Evolutionary conservation across 1,284 basidiomycete species (phyloP).

Genomic region (Ceratobasidium sp.): DNA sequence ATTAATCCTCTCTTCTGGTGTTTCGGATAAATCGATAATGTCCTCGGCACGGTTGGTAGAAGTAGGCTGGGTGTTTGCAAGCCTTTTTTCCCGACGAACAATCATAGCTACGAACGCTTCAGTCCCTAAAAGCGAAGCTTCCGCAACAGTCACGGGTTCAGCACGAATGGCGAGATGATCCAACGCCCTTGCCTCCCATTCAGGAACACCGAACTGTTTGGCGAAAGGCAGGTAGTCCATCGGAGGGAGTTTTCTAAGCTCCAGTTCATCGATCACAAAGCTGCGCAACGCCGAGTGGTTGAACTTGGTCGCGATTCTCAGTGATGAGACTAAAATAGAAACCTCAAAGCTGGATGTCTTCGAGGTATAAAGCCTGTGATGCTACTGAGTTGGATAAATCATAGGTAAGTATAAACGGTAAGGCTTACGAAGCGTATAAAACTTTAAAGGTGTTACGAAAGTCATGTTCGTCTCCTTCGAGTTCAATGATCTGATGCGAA

Average conservation of each 20-base stretch:
- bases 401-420: no score
- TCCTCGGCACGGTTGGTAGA: background rate
- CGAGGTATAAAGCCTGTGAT: background rate
- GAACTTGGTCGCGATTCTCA: constrained; percentile 8
- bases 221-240: constrained; percentile 22
- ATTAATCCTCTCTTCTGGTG: background rate
- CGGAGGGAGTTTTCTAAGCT: background rate
- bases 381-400: no score
- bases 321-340: background rate
- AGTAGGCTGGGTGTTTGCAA: background rate
- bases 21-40: constrained; percentile 1
- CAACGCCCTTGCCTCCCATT: constrained; percentile 25
- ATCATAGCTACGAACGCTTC: constrained; percentile 16
- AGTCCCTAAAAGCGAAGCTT: constrained; percentile 5
- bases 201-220: background rate
- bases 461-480: constrained; percentile 4
- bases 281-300: constrained; percentile 5
- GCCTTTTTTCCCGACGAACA: background rate
- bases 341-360: background rate
- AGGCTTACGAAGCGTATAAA: constrained; percentile 23
- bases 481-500: background rate
- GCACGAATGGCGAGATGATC: background rate
- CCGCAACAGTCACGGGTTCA: constrained; percentile 5
- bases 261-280: constrained; percentile 20
- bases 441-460: constrained; percentile 30